A percentile compares a stretch with the other conserved stretches of the same genome.
phyloP scores from a whole-genome alignment of 1,139 yeast genomes.

The Sugiyamaella japonica region DNA sequence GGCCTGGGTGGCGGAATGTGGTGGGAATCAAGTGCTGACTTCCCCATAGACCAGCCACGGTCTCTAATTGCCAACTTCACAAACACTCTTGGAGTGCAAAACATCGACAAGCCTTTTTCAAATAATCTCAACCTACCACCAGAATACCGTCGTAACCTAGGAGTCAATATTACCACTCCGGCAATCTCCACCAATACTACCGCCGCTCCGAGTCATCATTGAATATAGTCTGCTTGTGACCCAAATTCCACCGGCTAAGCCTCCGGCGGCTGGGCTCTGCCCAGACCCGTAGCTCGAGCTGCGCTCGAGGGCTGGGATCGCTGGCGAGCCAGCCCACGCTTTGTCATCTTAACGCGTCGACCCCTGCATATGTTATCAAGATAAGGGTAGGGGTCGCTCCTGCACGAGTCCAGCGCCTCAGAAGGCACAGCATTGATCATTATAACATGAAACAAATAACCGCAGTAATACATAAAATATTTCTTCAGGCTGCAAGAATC shows the following conservation, averaged over 20 bases:
- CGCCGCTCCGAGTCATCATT: too few relatives aligned
- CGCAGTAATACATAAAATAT: too few relatives aligned
- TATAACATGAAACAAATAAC: too few relatives aligned
- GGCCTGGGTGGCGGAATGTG: conserved; percentile 83
- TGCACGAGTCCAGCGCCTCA: neutral
- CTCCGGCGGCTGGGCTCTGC: too few relatives aligned
- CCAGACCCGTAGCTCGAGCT: neutral
- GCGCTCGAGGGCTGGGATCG: too few relatives aligned
- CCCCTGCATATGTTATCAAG: conserved; percentile 5
- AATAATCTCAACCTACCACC: conserved; percentile 11
- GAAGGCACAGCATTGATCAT: too few relatives aligned
- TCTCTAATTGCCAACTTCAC: conserved; percentile 36
- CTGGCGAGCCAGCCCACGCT: too few relatives aligned
- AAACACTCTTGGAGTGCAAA: conserved; percentile 23
- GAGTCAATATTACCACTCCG: conserved; percentile 1
- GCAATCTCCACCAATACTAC: too few relatives aligned
- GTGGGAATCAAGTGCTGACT: conserved; percentile 92
- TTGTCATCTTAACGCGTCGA: too few relatives aligned
- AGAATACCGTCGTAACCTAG: conserved; percentile 12
- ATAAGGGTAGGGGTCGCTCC: neutral
- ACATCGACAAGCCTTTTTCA: conserved; percentile 8
- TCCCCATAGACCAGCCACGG: conserved; percentile 29
- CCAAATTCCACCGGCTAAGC: too few relatives aligned
- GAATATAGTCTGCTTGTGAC: too few relatives aligned
- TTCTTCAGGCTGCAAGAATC: too few relatives aligned